Evolutionary conservation across 2,329 filamentous ascomycete genomes (phyloP).

Genomic region (Pseudocercospora fuligena): DNA sequence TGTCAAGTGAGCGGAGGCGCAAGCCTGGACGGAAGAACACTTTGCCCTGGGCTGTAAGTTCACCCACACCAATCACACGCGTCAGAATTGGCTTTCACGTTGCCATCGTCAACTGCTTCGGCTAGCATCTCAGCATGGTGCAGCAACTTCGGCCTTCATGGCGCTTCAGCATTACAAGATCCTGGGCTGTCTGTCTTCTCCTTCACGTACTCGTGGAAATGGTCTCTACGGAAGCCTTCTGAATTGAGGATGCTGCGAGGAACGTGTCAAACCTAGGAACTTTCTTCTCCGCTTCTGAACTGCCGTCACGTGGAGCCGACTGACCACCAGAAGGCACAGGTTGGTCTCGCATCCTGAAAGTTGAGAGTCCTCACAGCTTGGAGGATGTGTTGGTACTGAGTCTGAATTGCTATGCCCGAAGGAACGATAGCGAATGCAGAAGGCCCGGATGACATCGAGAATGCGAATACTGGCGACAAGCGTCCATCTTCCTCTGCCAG

Average conservation of each 20-base stretch:
- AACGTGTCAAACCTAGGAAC: not conserved
- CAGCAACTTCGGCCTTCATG: not conserved
- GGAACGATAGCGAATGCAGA: constrained; percentile 14
- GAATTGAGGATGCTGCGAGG: not conserved
- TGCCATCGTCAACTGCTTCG: not conserved
- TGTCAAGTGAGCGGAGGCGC: not conserved
- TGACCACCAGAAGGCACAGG: no score
- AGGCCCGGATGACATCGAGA: constrained; percentile 8
- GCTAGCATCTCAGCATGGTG: not conserved
- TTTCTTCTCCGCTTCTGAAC: not conserved
- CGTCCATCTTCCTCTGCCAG: constrained; percentile 22
- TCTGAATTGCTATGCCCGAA: constrained; percentile 25
- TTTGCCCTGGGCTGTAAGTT: not conserved
- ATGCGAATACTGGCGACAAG: constrained; percentile 21
- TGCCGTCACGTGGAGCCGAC: constrained; percentile 3
- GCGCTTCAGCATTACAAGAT: not conserved
- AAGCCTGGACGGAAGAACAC: not conserved
- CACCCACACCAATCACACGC: not conserved
- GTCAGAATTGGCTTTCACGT: not conserved
- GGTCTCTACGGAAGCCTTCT: not conserved
- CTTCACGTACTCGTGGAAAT: not conserved
- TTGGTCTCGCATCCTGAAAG: not conserved
- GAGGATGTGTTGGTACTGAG: constrained; percentile 16
- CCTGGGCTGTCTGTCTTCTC: not conserved
- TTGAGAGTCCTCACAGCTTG: not conserved